Evolutionary conservation across 2,329 filamentous ascomycete species (phyloP).

Genomic region (Clarireedia paspali): DNA sequence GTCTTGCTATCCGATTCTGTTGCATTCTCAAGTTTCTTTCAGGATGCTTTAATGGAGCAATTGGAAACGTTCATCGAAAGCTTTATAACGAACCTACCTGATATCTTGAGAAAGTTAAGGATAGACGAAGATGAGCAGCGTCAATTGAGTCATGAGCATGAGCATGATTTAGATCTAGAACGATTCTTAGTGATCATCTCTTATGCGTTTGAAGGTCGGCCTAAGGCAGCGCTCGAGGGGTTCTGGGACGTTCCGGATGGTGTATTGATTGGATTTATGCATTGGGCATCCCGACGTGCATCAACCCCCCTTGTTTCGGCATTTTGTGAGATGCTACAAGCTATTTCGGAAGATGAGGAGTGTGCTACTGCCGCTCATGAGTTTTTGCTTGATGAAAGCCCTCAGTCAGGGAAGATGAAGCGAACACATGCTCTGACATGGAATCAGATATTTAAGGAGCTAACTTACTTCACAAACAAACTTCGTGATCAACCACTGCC

Average conservation of each 20-base stretch:
- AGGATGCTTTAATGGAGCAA: slow-evolving; percentile 65
- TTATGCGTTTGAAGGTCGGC: slow-evolving; percentile 79
- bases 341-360: slow-evolving; percentile 73
- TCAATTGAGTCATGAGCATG: slow-evolving; percentile 55
- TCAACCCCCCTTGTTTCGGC: slow-evolving; percentile 94
- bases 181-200: slow-evolving; percentile 88
- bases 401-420: slow-evolving; percentile 69
- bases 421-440: slow-evolving; percentile 83
- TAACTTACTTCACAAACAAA: slow-evolving; percentile 74
- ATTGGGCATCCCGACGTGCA: slow-evolving; percentile 92
- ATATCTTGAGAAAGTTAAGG: slow-evolving; percentile 78
- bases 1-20: slow-evolving; percentile 59
- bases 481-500: slow-evolving; percentile 63
- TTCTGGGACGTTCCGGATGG: slow-evolving; percentile 93
- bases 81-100: slow-evolving; percentile 91
- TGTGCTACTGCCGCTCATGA: slow-evolving; percentile 80
- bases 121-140: slow-evolving; percentile 85
- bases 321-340: slow-evolving; percentile 92
- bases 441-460: slow-evolving; percentile 84
- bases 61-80: slow-evolving; percentile 83
- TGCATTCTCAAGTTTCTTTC: slow-evolving; percentile 65
- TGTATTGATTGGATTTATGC: slow-evolving; percentile 87
- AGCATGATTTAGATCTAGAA: slow-evolving; percentile 71
- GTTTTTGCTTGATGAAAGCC: slow-evolving; percentile 81
- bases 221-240: slow-evolving; percentile 67